phyloP scores from a whole-genome alignment of 179 eudicot genomes.

The Vitellaria paradoxa region DNA sequence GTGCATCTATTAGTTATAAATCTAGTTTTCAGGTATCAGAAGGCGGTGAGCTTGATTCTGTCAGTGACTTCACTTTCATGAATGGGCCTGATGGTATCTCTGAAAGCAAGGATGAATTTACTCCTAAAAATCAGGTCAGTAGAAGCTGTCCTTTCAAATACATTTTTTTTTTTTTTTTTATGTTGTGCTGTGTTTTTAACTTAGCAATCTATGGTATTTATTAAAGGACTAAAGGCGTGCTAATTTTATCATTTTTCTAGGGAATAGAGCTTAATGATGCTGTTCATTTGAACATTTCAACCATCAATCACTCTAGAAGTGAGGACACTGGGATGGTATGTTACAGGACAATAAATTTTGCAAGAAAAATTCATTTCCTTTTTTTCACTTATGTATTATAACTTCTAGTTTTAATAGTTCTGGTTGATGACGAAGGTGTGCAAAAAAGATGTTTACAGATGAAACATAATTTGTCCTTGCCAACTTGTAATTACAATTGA shows the following conservation, averaged over 20 bases:
- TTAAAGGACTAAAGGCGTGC: neutral
- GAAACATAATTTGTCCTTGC: neutral
- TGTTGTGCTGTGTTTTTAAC: neutral
- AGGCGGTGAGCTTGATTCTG: constrained; percentile 21
- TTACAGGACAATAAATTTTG: neutral
- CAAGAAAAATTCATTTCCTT: neutral
- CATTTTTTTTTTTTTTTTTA: neutral
- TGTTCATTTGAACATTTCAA: constrained; percentile 6
- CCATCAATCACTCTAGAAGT: constrained; percentile 1
- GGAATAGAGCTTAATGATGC: constrained; percentile 11
- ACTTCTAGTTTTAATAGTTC: no score
- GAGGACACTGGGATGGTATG: constrained; percentile 12
- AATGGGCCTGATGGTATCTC: constrained; percentile 25
- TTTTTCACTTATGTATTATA: neutral
- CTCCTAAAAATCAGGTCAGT: constrained; percentile 28
- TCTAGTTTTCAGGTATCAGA: constrained; percentile 30
- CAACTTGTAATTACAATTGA: neutral
- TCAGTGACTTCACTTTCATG: constrained; percentile 22
- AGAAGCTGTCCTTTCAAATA: neutral
- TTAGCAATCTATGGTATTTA: neutral
- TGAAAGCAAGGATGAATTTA: constrained; percentile 27
- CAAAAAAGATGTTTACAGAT: neutral
- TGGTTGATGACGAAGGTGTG: no score
- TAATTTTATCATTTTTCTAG: neutral
- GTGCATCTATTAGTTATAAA: constrained; percentile 27